Base-by-base conservation (phyloP, 106 monocot species). In the Apostasia shenzhenica region DNA sequence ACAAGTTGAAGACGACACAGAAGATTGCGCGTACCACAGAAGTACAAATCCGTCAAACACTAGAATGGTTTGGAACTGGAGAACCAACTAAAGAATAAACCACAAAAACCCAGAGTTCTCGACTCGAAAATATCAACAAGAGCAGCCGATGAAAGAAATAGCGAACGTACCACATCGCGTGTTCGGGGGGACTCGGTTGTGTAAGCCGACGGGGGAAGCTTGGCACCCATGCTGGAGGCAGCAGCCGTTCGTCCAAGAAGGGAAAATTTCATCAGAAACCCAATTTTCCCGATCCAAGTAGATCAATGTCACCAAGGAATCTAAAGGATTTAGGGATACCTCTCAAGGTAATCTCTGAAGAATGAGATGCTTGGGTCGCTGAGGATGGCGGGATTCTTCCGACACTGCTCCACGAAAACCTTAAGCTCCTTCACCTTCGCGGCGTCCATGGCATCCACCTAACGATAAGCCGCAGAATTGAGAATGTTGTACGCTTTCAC, bases 321-420 rank as follows among this genome's bases (percentile, higher is more conserved):
- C 26, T 26, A 48, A 54, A 37, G 3, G 41, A 59, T 48, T 0
- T 70, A 54, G 42, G 14, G 59, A 48, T 54, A 91, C 95, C 95
- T 89, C 76, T 92, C 88, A 66, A 97, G 79, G 58, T 88, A 88
- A 45, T 92, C 89, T 8, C 89, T 74, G 77, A 92, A 92, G 83
- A 95, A 95, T 74, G 92, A 54, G 73, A 95, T 57, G 69, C 82
- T 82, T 6, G 95, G 95, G 26, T 91, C 91, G 73, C 47, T 3
- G 66, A 95, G 91, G 64, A 89, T 57, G 45, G 81, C 58, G 41
- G 95, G 92, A n/a, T 82, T 84, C 2, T 68, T 80, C 77, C 79
- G 70, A 80, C 91, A 95, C 68, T 82, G 86, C 50, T 95, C 88
- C 49, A 95, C 79, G 76, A 95, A 91, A 3, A 73, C 42, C 78